A percentile compares a stretch with the other conserved stretches of the same genome.
These are phyloP conservation scores for Suaeda aralocaspica DNA, from an alignment of 148 eudicot genomes.

Conservation along the genomic window DNA sequence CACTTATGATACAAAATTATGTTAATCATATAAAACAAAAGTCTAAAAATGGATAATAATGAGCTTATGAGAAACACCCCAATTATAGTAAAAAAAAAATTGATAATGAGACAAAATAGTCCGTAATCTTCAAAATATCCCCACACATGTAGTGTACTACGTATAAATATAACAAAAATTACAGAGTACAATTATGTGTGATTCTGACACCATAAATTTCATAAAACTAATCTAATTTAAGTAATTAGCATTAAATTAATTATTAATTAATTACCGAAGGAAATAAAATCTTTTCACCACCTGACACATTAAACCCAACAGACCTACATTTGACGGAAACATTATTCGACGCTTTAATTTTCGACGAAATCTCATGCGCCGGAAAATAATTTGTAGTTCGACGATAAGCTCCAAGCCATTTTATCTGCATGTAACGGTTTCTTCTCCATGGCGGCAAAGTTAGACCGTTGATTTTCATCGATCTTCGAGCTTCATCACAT, in stretches of 20 bases:
- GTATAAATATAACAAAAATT: not conserved
- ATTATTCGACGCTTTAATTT: not conserved
- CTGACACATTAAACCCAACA: constrained; percentile 23
- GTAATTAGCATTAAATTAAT: constrained; percentile 22
- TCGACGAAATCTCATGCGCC: constrained; percentile 18
- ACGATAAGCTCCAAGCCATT: constrained; percentile 79
- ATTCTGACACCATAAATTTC: not conserved
- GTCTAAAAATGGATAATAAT: too few relatives aligned
- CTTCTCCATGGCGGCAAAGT: constrained; percentile 85
- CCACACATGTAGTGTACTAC: not conserved
- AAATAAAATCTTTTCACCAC: constrained; percentile 24
- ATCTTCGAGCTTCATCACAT: constrained; percentile 58
- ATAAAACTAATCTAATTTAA: not conserved
- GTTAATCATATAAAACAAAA: too few relatives aligned
- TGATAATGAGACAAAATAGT: not conserved
- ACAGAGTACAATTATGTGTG: too few relatives aligned
- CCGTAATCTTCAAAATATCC: not conserved
- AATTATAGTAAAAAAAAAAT: too few relatives aligned
- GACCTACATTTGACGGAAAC: constrained; percentile 31
- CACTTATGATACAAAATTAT: too few relatives aligned
- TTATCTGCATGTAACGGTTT: constrained; percentile 74
- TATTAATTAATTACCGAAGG: constrained; percentile 42
- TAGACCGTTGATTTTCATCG: constrained; percentile 61
- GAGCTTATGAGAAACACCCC: too few relatives aligned
- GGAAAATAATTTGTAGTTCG: constrained; percentile 37